Base-by-base conservation (phyloP, 2,329 filamentous ascomycete species). In the Parafenestella ontariensis region DNA sequence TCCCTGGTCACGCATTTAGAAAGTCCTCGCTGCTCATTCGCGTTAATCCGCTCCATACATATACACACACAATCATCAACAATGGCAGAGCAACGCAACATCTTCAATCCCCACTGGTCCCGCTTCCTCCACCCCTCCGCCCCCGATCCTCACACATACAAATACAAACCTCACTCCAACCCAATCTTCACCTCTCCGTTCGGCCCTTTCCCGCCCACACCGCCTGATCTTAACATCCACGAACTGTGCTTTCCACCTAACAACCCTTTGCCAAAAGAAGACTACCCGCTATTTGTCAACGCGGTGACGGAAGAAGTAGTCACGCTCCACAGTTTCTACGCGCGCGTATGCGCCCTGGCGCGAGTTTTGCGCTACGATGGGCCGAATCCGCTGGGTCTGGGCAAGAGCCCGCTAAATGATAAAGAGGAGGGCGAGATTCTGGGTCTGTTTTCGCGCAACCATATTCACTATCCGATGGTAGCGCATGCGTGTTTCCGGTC, bases 271-370 rank as follows among this genome's bases (percentile, higher is more conserved):
- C 69, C 69, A 2, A 46, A 56, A 37, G 47, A 56, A 37, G 68
- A 73, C 48, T 73, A 72, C 21, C 64, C 65, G 10, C 59, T 71
- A 15, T 65, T 71, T 50, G 63, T 73, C 53, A 67, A 72, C 40
- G 64, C 67, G 15, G 50, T 52, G 0, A 72, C 68, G 9, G 56
- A 65, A 28, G 65, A 70, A 40, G 46, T 48, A 0, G 54, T 72
- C 10, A 66, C 67, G 2, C 61, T 73, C 2, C 68, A 71, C 48
- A 54, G 63, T 37, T 71, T 73, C 61, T 66, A 70, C 43, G 58
- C 54, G 11, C 62, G 64, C 5, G 51, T 56, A 2, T 68, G 64
- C 39, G 63, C 68, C n/a, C 42, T 73, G n/a, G 61, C 69, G 26
- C 63, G 69, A 28, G 69, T 65, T 1, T 46, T 71, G 1, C 59